These are phyloP conservation scores for Bimuria novae-zelandiae DNA, from an alignment of 2,329 filamentous ascomycete genomes.

Conservation along the genomic window DNA sequence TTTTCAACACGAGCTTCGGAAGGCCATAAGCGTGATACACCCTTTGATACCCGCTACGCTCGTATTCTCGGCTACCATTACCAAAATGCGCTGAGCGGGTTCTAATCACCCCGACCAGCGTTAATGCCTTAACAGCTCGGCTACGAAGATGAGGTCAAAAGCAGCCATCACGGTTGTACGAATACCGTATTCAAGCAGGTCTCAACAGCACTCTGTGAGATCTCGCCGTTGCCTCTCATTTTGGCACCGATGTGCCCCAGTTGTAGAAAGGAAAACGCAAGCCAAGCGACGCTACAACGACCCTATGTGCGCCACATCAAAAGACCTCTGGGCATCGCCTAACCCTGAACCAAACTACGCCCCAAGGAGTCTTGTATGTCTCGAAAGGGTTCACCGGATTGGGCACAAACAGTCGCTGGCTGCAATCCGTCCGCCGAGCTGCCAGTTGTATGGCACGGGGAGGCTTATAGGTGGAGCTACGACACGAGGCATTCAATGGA, in stretches of 20 bases:
- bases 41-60: neutral
- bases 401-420: neutral
- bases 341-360: neutral
- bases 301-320: neutral
- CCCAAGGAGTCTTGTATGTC: neutral
- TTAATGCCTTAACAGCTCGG: neutral
- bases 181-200: neutral
- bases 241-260: neutral
- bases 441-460: neutral
- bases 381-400: slow-evolving; percentile 5
- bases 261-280: neutral
- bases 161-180: neutral
- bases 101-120: too few species aligned
- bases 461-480: neutral
- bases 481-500: neutral
- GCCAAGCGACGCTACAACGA: neutral
- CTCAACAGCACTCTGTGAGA: neutral
- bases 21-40: neutral
- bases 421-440: neutral
- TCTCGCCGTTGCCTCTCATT: neutral
- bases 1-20: too few species aligned
- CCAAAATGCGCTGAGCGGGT: slow-evolving; percentile 8
- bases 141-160: neutral
- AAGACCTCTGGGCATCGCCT: slow-evolving; percentile 1
- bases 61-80: slow-evolving; percentile 9